phyloP scores from a whole-genome alignment of 495 filamentous ascomycete species.

The Penicillium roqueforti region DNA sequence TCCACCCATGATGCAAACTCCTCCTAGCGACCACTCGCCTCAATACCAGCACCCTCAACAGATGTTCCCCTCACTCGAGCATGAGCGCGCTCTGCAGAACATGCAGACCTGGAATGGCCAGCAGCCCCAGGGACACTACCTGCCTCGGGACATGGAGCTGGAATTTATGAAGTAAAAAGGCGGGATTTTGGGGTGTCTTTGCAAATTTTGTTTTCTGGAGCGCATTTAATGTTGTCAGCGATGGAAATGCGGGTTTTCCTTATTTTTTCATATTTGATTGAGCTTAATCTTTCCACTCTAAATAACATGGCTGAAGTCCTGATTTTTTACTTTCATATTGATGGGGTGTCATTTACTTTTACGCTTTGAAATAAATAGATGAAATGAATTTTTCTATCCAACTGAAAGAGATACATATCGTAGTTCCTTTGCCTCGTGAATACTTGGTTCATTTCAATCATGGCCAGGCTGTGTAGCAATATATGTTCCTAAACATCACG shows the following conservation, averaged over 20 bases:
- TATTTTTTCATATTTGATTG: not conserved
- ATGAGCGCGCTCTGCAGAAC: constrained; percentile 11
- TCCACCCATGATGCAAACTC: constrained; percentile 1
- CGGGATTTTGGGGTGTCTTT: not conserved
- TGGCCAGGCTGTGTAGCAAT: too few species aligned
- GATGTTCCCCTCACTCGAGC: constrained; percentile 25
- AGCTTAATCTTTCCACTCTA: not conserved
- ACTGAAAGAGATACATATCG: too few species aligned
- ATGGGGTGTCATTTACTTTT: too few species aligned
- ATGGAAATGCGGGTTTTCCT: not conserved
- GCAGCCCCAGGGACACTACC: constrained; percentile 10
- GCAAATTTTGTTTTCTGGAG: not conserved
- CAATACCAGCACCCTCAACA: constrained; percentile 3
- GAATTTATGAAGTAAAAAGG: constrained; percentile 16
- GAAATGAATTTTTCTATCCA: too few species aligned
- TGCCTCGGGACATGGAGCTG: constrained; percentile 16
- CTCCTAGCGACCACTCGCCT: not conserved
- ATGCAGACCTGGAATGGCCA: constrained; percentile 18
- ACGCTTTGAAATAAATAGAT: too few species aligned
- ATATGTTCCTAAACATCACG: too few species aligned
- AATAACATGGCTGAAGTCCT: not conserved
- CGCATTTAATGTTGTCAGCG: constrained; percentile 4
- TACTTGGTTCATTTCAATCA: too few species aligned
- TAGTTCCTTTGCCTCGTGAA: too few species aligned
- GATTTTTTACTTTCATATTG: not conserved